Conservation (phyloP, 495 filamentous ascomycete species). For the Lasiosphaeriaceae sp. region DNA sequence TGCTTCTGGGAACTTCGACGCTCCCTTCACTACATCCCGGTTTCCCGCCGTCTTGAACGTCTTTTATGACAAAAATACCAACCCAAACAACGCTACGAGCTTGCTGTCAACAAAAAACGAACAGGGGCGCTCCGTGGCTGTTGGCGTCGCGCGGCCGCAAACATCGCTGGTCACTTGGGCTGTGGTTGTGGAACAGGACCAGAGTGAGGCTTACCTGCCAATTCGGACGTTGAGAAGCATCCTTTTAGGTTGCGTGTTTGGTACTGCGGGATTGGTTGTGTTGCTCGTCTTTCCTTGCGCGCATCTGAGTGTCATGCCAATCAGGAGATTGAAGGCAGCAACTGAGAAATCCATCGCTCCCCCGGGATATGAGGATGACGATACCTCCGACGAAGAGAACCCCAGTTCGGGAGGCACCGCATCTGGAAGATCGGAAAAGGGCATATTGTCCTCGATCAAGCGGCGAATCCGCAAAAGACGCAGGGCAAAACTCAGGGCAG, state of each 20-base stretch:
- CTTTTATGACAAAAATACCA: slow-evolving; percentile 42
- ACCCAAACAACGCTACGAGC: slow-evolving; percentile 59
- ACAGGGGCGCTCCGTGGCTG: slow-evolving; percentile 57
- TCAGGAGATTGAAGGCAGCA: slow-evolving; percentile 69
- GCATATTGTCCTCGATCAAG: slow-evolving; percentile 31
- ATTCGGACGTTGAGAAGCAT: slow-evolving; percentile 70
- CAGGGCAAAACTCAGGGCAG: slow-evolving; percentile 24
- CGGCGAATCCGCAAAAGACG: slow-evolving; percentile 25
- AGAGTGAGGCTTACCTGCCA: slow-evolving; percentile 68
- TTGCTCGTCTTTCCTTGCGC: slow-evolving; percentile 70
- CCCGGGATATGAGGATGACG: slow-evolving; percentile 51
- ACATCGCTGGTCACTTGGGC: slow-evolving; percentile 72
- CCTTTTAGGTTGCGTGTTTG: slow-evolving; percentile 79
- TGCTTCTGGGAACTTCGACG: slow-evolving; percentile 33
- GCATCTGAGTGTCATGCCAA: slow-evolving; percentile 75
- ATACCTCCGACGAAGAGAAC: slow-evolving; percentile 39
- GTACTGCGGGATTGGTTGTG: slow-evolving; percentile 65
- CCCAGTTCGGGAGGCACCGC: slow-evolving; percentile 32
- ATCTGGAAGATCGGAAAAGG: slow-evolving; percentile 38
- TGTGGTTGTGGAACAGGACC: slow-evolving; percentile 72
- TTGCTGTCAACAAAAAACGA: slow-evolving; percentile 67
- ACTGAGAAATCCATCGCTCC: slow-evolving; percentile 73
- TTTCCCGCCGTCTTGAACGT: slow-evolving; percentile 57
- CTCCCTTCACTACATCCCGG: slow-evolving; percentile 51
- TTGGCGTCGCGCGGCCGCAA: slow-evolving; percentile 65